Evolutionary conservation across 441 rosid genomes (phyloP).

Genomic region (Mallotus repandus): DNA sequence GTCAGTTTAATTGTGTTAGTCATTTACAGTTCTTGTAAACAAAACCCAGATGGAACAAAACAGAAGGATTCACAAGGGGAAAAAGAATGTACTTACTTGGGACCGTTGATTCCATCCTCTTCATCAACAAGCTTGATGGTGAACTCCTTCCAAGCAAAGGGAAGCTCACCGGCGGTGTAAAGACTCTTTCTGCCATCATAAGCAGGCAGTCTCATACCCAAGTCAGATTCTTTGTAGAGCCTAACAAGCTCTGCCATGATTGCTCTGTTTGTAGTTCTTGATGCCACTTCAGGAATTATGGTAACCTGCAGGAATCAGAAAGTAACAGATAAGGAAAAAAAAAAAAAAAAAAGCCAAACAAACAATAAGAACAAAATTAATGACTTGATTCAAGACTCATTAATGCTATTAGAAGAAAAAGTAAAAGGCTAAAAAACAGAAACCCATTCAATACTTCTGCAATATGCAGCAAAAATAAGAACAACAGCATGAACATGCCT

Average conservation of each 20-base stretch:
- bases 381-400: constrained; percentile 29
- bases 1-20: neutral
- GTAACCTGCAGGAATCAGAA: constrained; percentile 70
- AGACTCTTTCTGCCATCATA: constrained; percentile 95
- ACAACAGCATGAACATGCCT: constrained; percentile 22
- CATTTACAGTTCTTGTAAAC: neutral
- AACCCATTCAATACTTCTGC: constrained; percentile 36
- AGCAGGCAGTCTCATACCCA: constrained; percentile 91
- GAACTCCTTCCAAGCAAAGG: constrained; percentile 89
- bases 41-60: neutral
- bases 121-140: constrained; percentile 74
- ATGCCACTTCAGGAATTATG: constrained; percentile 90
- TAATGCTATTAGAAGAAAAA: constrained; percentile 33
- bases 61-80: constrained; percentile 10
- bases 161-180: constrained; percentile 96
- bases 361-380: constrained; percentile 58
- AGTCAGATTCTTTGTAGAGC: constrained; percentile 76
- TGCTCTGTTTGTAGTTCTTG: constrained; percentile 79
- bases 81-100: constrained; percentile 54
- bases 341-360: constrained; percentile 28
- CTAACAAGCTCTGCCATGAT: constrained; percentile 91
- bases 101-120: constrained; percentile 73
- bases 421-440: constrained; percentile 25
- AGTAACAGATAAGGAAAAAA: constrained; percentile 16
- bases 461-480: constrained; percentile 34